Conservation (phyloP, 2,329 filamentous ascomycete species). For the Gremmenia infestans region DNA sequence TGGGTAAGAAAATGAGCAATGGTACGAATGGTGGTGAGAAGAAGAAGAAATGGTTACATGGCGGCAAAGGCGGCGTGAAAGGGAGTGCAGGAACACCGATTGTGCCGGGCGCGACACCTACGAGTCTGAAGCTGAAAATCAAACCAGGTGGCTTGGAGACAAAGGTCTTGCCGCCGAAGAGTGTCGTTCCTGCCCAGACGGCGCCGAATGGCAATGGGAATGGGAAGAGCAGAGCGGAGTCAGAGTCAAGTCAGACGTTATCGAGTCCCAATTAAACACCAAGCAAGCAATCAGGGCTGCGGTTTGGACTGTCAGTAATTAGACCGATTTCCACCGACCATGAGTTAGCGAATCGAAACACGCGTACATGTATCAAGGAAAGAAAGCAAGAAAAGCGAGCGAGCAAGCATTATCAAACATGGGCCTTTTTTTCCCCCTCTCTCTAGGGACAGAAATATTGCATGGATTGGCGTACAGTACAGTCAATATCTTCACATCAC, state of each 20-base stretch:
- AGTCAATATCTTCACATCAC: no score
- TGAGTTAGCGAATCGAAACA: no score
- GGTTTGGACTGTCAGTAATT: neutral
- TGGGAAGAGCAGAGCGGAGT: slow-evolving; percentile 8
- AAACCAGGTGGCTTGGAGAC: neutral
- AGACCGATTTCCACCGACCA: no score
- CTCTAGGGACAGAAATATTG: no score
- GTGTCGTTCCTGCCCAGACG: neutral
- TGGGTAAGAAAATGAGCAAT: neutral
- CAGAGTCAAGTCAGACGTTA: slow-evolving; percentile 22
- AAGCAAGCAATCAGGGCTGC: neutral
- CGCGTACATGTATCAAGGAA: no score
- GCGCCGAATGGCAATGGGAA: slow-evolving; percentile 5
- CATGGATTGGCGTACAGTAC: no score
- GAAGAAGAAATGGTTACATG: slow-evolving; percentile 15
- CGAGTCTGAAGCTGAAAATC: slow-evolving; percentile 6
- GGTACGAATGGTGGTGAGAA: slow-evolving; percentile 3
- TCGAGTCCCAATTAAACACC: slow-evolving; percentile 15
- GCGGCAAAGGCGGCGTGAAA: slow-evolving; percentile 11
- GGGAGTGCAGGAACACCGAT: neutral
- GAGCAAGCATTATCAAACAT: no score
- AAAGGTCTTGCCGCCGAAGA: slow-evolving; percentile 10
- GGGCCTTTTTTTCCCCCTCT: no score
- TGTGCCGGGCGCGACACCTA: neutral
- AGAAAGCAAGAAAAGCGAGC: no score